These are phyloP conservation scores for Xylaria sp. DNA, from an alignment of 2,329 filamentous ascomycete species.

Conservation along the genomic window DNA sequence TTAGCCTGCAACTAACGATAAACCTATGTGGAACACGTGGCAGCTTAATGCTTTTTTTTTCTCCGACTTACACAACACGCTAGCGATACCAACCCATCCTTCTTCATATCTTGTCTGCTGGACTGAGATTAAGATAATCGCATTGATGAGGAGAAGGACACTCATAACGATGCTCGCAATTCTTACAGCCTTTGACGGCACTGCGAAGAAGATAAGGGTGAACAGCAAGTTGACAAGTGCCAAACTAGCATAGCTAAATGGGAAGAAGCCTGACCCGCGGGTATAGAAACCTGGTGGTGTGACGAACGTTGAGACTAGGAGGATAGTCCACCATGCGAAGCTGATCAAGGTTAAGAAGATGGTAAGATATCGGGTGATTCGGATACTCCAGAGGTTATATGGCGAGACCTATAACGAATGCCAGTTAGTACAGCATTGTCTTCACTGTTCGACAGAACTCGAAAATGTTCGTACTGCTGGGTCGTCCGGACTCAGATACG, in stretches of 20 bases:
- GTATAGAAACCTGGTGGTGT: conserved; percentile 86
- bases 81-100: conserved; percentile 87
- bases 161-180: conserved; percentile 73
- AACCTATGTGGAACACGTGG: no score
- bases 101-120: conserved; percentile 79
- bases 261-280: conserved; percentile 89
- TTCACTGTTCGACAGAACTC: not conserved
- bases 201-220: conserved; percentile 83
- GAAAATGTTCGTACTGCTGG: conserved; percentile 68
- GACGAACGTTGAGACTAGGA: conserved; percentile 89
- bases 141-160: conserved; percentile 71
- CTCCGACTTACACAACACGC: conserved; percentile 65
- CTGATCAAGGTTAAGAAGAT: conserved; percentile 75
- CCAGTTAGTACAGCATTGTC: conserved; percentile 24
- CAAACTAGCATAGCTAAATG: conserved; percentile 82
- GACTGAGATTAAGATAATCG: conserved; percentile 80
- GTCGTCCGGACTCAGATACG: conserved; percentile 78
- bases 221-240: conserved; percentile 77
- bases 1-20: conserved; percentile 20
- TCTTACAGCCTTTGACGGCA: conserved; percentile 80
- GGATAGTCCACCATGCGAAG: conserved; percentile 90
- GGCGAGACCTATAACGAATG: conserved; percentile 55
- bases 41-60: not conserved
- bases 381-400: conserved; percentile 93
- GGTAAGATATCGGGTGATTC: conserved; percentile 78